These are phyloP conservation scores for Quercus robur DNA, from an alignment of 306 rosid species.

Conservation along the genomic window DNA sequence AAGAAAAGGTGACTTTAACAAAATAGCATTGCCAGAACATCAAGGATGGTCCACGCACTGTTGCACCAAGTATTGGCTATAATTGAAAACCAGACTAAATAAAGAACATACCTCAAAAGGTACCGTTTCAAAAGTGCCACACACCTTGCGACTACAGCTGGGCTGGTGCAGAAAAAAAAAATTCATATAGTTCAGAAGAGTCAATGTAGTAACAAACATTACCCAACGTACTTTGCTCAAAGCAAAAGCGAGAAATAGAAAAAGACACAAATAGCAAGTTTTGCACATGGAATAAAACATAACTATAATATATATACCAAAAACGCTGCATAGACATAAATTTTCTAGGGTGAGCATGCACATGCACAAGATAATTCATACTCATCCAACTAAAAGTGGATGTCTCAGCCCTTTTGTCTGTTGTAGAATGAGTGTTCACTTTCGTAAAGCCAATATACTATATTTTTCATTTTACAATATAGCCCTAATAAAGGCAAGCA, in stretches of 20 bases:
- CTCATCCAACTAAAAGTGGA: not conserved
- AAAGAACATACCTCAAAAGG: constrained; percentile 73
- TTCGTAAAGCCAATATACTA: not conserved
- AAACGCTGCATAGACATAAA: not conserved
- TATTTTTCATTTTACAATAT: not conserved
- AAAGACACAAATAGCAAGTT: not conserved
- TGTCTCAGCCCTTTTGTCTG: not conserved
- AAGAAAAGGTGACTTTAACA: not conserved
- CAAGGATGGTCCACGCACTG: constrained; percentile 4
- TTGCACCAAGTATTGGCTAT: constrained; percentile 8
- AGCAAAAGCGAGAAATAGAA: constrained; percentile 20
- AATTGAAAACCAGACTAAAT: constrained; percentile 12
- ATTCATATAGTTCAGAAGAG: constrained; percentile 21
- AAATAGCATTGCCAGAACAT: not conserved
- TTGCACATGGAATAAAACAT: not conserved
- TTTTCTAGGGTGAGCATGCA: not conserved
- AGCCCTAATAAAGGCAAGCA: not conserved
- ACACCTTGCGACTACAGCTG: constrained; percentile 95
- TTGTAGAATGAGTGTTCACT: not conserved
- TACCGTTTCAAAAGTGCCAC: constrained; percentile 93
- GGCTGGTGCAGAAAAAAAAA: constrained; percentile 61
- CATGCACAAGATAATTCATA: not conserved
- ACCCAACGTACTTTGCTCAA: constrained; percentile 9
- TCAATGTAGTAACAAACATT: not conserved
- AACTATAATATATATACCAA: not conserved